Evolutionary conservation across 2,329 filamentous ascomycete species (phyloP), one percentile per base, ranked within the genome.

Genomic region (Talaromyces sp.): DNA sequence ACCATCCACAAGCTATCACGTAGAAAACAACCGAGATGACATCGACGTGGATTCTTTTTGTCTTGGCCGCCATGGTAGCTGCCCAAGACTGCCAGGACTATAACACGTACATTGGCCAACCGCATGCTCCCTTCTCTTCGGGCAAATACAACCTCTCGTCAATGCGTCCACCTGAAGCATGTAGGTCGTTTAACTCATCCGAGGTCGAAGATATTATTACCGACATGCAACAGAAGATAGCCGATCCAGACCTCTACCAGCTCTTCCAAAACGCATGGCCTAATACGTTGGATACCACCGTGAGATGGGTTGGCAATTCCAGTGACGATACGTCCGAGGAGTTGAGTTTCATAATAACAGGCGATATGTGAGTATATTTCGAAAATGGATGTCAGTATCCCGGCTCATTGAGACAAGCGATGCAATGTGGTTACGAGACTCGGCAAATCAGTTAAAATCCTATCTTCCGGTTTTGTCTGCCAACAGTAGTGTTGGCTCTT

Each of bases 351-450:
- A 19, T 55, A 19, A 55, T 35, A 13, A 55, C 52, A 8, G 52
- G 52, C 7, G 52, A 55, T 35, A 55, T 55, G 27, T 29, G 27
- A 29, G 27, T 29, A 29, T 4, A 5, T 29, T 29, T 29, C 6
- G 3, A 29, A 29, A 29, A 9, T 7, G 27, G 3, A 29, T 29
- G 27, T 4, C 6, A 29, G 27, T 4, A 29, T 29, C 27, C 27
- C 27, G 6, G 27, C 27, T 29, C 6, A 29, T 29, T 29, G 27
- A 29, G 27, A 9, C 27, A 29, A 29, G 27, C 21, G 52, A 55
- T 19, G 52, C 52, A 13, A 55, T 55, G 52, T 55, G 52, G 52
- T 31, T 55, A 14, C 52, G 52, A 11, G 52, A 55, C 31, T 55
- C 52, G 1, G 52, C 52, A 24, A 31, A 26, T 11, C 52, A 55